Evolutionary conservation across 306 rosid species (phyloP).

Genomic region (Prunus armeniaca): DNA sequence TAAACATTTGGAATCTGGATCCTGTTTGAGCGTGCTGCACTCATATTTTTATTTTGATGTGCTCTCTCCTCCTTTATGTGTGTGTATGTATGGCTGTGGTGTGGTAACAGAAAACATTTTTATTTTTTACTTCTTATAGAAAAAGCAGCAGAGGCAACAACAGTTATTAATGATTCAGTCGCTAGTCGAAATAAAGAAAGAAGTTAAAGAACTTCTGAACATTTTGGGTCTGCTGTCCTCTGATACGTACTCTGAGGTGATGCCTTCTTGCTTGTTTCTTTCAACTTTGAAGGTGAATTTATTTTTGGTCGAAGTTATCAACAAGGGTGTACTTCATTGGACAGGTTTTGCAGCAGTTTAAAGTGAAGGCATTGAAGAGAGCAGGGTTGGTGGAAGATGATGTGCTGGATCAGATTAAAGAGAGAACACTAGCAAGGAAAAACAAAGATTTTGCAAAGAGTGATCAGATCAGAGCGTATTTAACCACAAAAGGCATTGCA

Average conservation of each 20-base stretch:
- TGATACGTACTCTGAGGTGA: constrained; percentile 64
- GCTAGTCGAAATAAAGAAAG: constrained; percentile 57
- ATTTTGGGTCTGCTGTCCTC: constrained; percentile 63
- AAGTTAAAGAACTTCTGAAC: constrained; percentile 46
- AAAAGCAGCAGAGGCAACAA: constrained; percentile 59
- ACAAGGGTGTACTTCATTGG: constrained; percentile 10
- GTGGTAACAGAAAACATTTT: constrained; percentile 15
- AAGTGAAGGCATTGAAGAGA: constrained; percentile 72
- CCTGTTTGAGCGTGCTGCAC: neutral
- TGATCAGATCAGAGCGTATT: constrained; percentile 67
- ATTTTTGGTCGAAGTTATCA: constrained; percentile 3
- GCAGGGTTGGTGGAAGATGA: constrained; percentile 70
- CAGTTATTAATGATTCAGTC: constrained; percentile 57
- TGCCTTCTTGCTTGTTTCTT: constrained; percentile 1
- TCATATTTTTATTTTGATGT: neutral
- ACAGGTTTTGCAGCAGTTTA: constrained; percentile 82
- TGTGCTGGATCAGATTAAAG: constrained; percentile 55
- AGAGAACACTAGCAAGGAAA: constrained; percentile 73
- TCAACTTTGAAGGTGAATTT: neutral
- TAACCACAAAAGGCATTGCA: constrained; percentile 73
- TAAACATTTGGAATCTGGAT: constrained; percentile 19
- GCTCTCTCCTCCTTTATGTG: neutral
- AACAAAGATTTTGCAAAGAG: constrained; percentile 69
- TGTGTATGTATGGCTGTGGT: neutral
- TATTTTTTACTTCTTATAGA: constrained; percentile 42